A percentile compares a stretch with the other conserved stretches of the same genome.
These are phyloP conservation scores for Amylocarpus encephaloides DNA, from an alignment of 2,329 filamentous ascomycete species.

Conservation along the genomic window DNA sequence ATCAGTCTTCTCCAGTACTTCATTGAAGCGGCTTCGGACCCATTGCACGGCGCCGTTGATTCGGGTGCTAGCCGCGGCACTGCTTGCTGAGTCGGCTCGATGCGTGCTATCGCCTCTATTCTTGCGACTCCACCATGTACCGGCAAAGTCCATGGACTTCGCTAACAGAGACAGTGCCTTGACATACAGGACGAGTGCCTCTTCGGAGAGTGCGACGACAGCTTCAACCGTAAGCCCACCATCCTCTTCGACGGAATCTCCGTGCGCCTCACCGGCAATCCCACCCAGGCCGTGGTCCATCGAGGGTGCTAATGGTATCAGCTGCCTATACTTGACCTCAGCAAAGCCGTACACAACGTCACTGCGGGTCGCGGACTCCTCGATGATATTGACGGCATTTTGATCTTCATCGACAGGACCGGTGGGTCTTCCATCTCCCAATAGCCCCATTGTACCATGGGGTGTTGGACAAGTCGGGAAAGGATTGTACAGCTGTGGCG, in stretches of 20 bases:
- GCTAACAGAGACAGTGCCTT: slow-evolving; percentile 86
- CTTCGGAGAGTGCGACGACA: slow-evolving; percentile 80
- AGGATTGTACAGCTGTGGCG: slow-evolving; percentile 68
- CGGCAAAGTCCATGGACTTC: slow-evolving; percentile 93
- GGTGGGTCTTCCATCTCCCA: slow-evolving; percentile 59
- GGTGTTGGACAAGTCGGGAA: slow-evolving; percentile 80
- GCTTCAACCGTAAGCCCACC: slow-evolving; percentile 78
- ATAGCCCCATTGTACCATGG: slow-evolving; percentile 51
- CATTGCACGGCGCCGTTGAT: slow-evolving; percentile 95
- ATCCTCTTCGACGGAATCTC: slow-evolving; percentile 55
- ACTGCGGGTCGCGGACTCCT: slow-evolving; percentile 86
- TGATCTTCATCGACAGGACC: slow-evolving; percentile 70
- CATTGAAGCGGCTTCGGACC: slow-evolving; percentile 91
- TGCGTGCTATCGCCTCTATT: slow-evolving; percentile 56
- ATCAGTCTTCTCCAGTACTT: slow-evolving; percentile 93
- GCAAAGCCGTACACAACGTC: slow-evolving; percentile 97
- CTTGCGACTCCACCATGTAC: slow-evolving; percentile 82
- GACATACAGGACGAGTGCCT: slow-evolving; percentile 91
- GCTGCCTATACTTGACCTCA: slow-evolving; percentile 96
- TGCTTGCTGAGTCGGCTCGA: slow-evolving; percentile 37
- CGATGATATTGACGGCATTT: slow-evolving; percentile 71
- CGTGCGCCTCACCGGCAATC: slow-evolving; percentile 46
- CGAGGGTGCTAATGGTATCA: slow-evolving; percentile 82
- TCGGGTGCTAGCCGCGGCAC: slow-evolving; percentile 44
- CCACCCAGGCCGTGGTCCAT: slow-evolving; percentile 65